Evolutionary conservation across 176 grass and related monocot genomes (phyloP).

Genomic region (Calamus simplicifolius): DNA sequence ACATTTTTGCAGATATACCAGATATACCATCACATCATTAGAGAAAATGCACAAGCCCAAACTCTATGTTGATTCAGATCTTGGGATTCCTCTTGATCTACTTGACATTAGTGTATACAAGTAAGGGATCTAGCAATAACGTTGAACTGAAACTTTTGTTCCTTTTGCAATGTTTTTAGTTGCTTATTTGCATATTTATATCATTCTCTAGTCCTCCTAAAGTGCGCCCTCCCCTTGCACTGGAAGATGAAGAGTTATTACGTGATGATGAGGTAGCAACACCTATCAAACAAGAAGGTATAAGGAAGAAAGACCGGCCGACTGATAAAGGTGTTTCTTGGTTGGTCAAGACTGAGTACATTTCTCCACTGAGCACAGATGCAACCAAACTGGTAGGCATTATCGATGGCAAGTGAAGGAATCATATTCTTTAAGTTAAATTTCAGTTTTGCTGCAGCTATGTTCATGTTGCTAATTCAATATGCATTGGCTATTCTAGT

Average conservation of each 20-base stretch:
- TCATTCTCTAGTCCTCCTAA: slow-evolving; percentile 43
- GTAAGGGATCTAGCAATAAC: slow-evolving; percentile 38
- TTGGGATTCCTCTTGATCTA: slow-evolving; percentile 96
- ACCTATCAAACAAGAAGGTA: slow-evolving; percentile 84
- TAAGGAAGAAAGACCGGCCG: slow-evolving; percentile 88
- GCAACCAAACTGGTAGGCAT: slow-evolving; percentile 68
- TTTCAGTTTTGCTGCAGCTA: too few relatives aligned
- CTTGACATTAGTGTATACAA: slow-evolving; percentile 92
- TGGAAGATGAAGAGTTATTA: slow-evolving; percentile 86
- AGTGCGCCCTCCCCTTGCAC: slow-evolving; percentile 35
- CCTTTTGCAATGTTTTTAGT: slow-evolving; percentile 4
- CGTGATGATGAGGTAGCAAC: slow-evolving; percentile 80
- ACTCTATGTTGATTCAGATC: slow-evolving; percentile 80
- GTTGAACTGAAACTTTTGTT: background rate
- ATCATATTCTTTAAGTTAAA: too few relatives aligned
- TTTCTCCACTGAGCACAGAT: slow-evolving; percentile 86
- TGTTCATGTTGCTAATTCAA: too few relatives aligned
- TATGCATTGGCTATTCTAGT: slow-evolving; percentile 33
- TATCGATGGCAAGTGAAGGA: background rate
- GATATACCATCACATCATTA: slow-evolving; percentile 87
- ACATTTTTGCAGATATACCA: slow-evolving; percentile 57
- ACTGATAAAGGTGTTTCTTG: slow-evolving; percentile 96
- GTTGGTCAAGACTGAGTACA: slow-evolving; percentile 99
- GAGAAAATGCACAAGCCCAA: slow-evolving; percentile 89
- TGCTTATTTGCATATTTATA: background rate